Evolutionary conservation across 73 alveolate species (phyloP).

Genomic region (Symbiodinium pilosum): DNA sequence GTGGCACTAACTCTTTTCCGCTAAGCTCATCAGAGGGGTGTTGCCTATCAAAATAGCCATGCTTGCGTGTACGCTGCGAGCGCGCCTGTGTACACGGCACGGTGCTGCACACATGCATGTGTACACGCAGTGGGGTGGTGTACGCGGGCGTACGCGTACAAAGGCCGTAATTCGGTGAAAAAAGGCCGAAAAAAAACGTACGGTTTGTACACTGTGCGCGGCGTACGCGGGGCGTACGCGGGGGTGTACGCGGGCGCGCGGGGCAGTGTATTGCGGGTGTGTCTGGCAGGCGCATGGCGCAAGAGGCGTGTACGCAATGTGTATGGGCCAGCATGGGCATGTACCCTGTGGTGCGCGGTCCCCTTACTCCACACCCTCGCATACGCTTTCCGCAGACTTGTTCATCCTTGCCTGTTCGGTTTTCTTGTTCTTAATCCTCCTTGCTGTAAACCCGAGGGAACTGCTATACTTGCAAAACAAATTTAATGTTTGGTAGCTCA

Average conservation of each 20-base stretch:
- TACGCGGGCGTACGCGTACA: not conserved
- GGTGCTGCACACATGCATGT: not conserved
- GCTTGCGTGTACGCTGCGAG: not conserved
- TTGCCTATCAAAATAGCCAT: too few species aligned
- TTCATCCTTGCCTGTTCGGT: not conserved
- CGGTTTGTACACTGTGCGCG: not conserved
- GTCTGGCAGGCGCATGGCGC: not conserved
- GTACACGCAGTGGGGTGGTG: not conserved
- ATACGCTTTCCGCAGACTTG: not conserved
- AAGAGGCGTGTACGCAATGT: not conserved
- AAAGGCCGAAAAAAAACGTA: not conserved
- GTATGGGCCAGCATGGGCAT: not conserved
- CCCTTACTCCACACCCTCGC: not conserved
- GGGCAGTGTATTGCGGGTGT: not conserved
- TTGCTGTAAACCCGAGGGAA: not conserved
- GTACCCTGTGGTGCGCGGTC: not conserved
- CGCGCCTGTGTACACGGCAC: not conserved
- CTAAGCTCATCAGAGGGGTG: too few species aligned
- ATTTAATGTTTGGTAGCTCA: not conserved
- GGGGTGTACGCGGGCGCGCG: not conserved
- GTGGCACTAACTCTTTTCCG: not conserved
- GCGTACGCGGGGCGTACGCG: constrained; percentile 1
- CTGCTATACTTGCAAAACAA: not conserved
- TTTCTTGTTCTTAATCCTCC: not conserved
- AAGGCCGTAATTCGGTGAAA: not conserved